Conservation (phyloP, 257 asterid genomes). For the Rehmannia glutinosa region DNA sequence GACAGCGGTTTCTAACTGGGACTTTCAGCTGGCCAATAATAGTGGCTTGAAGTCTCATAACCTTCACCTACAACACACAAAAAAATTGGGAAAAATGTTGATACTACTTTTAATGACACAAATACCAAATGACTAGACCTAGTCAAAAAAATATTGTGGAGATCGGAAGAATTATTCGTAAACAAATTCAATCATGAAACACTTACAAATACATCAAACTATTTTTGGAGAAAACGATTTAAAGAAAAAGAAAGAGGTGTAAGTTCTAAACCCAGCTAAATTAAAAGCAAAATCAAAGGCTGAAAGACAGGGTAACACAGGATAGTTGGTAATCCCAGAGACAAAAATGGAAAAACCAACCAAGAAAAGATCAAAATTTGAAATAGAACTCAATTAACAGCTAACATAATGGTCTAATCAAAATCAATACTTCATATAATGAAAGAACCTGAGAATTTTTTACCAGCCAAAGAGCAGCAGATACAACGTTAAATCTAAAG, state of each 20-base stretch:
- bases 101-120: not conserved
- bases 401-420: constrained; percentile 1
- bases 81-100: not conserved
- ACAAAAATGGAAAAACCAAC: not conserved
- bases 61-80: not conserved
- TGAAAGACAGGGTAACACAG: not conserved
- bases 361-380: constrained; percentile 20
- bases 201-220: constrained; percentile 1
- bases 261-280: constrained; percentile 12
- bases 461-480: too few relatives aligned
- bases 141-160: not conserved
- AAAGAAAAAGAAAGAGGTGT: not conserved
- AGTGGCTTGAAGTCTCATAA: not conserved
- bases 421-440: constrained; percentile 17
- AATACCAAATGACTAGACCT: not conserved
- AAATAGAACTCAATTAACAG: constrained; percentile 7
- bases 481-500: constrained; percentile 55
- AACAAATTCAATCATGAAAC: constrained; percentile 6
- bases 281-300: too few relatives aligned
- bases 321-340: constrained; percentile 9
- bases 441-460: constrained; percentile 24
- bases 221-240: not conserved
- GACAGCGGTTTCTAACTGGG: not conserved
- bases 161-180: not conserved
- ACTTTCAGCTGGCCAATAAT: not conserved